Evolutionary conservation across 2,329 filamentous ascomycete species (phyloP).

Genomic region (Neodidymelliopsis sp.): DNA sequence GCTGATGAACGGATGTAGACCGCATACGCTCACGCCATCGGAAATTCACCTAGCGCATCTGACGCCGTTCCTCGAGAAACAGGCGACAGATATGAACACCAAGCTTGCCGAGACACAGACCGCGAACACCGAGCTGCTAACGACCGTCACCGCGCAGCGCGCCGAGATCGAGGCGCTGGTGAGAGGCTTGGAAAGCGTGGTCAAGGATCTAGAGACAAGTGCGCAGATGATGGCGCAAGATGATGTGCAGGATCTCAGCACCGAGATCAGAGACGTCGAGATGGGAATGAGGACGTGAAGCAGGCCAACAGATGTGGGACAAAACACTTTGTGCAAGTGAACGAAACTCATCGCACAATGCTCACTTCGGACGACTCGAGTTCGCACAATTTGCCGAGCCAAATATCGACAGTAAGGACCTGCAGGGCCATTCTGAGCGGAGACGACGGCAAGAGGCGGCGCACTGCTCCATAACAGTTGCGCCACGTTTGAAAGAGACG

Average conservation of each 20-base stretch:
- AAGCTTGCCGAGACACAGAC: slow-evolving; percentile 59
- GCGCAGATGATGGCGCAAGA: slow-evolving; percentile 52
- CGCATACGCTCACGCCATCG: slow-evolving; percentile 65
- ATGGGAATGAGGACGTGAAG: slow-evolving; percentile 45
- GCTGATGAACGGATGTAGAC: slow-evolving; percentile 49
- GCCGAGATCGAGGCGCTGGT: slow-evolving; percentile 65
- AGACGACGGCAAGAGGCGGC: too few relatives aligned
- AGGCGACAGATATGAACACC: slow-evolving; percentile 57
- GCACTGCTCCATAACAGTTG: too few relatives aligned
- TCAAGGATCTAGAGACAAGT: slow-evolving; percentile 63
- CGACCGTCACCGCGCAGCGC: slow-evolving; percentile 61
- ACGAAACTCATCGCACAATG: not conserved
- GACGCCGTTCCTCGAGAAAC: slow-evolving; percentile 61
- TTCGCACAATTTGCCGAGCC: too few relatives aligned
- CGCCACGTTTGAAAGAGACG: too few relatives aligned
- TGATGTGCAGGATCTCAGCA: slow-evolving; percentile 46
- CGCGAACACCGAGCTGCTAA: slow-evolving; percentile 62
- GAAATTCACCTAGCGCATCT: slow-evolving; percentile 67
- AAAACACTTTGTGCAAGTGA: not conserved
- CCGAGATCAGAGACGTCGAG: slow-evolving; percentile 46
- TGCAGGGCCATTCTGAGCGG: too few relatives aligned
- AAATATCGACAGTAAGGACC: too few relatives aligned
- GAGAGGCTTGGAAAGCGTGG: slow-evolving; percentile 61
- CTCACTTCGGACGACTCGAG: too few relatives aligned
- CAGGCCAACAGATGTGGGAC: not conserved